These are phyloP conservation scores for Obelidium mucronatum DNA, from an alignment of 192 early-diverging fungal species.

Conservation along the genomic window DNA sequence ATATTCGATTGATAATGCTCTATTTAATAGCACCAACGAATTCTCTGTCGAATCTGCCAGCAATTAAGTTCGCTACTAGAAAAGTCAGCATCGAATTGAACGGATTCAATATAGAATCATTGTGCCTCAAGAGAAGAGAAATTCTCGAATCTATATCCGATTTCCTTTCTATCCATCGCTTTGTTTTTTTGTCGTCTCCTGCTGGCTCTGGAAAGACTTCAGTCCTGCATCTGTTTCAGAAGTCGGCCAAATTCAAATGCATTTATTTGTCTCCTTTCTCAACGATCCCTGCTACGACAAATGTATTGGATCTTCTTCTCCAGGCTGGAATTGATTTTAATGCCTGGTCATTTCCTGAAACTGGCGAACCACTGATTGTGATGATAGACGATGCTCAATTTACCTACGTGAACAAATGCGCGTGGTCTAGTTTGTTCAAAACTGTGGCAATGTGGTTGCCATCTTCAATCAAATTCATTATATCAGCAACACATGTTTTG, in stretches of 20 bases:
- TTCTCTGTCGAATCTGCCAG: too few species aligned
- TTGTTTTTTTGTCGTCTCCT: constrained; percentile 4
- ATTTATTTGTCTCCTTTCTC: not conserved
- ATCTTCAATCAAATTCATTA: constrained; percentile 15
- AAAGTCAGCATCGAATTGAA: too few species aligned
- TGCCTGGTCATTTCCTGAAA: not conserved
- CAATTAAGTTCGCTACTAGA: too few species aligned
- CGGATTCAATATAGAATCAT: too few species aligned
- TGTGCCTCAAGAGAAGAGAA: too few species aligned
- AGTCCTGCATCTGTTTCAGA: constrained; percentile 2
- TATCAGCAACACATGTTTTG: constrained; percentile 10
- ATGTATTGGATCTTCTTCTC: not conserved
- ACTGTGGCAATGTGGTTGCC: not conserved
- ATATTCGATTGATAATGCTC: too few species aligned
- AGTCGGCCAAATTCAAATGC: not conserved
- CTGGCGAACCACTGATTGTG: not conserved
- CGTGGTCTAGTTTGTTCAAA: not conserved
- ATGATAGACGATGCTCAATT: not conserved
- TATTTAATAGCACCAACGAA: too few species aligned
- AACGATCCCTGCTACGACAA: not conserved
- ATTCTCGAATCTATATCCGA: too few species aligned
- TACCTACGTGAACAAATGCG: not conserved
- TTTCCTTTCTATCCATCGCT: too few species aligned
- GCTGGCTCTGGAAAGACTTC: constrained; percentile 23
- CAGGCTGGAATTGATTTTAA: not conserved